Evolutionary conservation across 257 asterid genomes (phyloP).

Genomic region (Mitragyna speciosa): DNA sequence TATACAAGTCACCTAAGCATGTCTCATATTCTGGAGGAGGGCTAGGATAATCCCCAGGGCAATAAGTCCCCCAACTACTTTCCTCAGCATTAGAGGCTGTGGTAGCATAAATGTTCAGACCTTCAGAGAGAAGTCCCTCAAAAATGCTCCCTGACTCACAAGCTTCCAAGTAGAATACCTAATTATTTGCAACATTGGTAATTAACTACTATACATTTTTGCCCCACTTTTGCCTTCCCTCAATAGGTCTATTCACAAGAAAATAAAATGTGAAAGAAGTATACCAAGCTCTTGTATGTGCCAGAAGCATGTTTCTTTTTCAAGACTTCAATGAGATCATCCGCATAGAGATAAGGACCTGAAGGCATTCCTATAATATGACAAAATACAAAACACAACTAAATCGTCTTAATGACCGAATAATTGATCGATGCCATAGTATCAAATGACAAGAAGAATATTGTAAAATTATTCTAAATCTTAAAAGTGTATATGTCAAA

Average conservation of each 20-base stretch:
- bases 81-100: slow-evolving; percentile 96
- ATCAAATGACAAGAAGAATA: not conserved
- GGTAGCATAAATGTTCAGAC: slow-evolving; percentile 83
- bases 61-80: slow-evolving; percentile 97
- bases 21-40: slow-evolving; percentile 89
- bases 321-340: slow-evolving; percentile 58
- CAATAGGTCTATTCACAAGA: not conserved
- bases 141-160: slow-evolving; percentile 97
- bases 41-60: slow-evolving; percentile 85
- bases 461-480: not conserved
- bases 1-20: slow-evolving; percentile 94
- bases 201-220: not conserved
- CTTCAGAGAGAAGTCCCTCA: slow-evolving; percentile 90
- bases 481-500: not conserved
- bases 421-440: not conserved
- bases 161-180: slow-evolving; percentile 97
- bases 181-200: slow-evolving; percentile 1
- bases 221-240: not conserved
- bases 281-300: slow-evolving; percentile 86
- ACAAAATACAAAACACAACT: not conserved
- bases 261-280: slow-evolving; percentile 1
- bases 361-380: slow-evolving; percentile 78
- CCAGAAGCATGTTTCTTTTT: slow-evolving; percentile 81
- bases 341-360: slow-evolving; percentile 71
- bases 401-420: not conserved